Conservation (phyloP, 495 filamentous ascomycete species). For the Penicillium mononematosum region DNA sequence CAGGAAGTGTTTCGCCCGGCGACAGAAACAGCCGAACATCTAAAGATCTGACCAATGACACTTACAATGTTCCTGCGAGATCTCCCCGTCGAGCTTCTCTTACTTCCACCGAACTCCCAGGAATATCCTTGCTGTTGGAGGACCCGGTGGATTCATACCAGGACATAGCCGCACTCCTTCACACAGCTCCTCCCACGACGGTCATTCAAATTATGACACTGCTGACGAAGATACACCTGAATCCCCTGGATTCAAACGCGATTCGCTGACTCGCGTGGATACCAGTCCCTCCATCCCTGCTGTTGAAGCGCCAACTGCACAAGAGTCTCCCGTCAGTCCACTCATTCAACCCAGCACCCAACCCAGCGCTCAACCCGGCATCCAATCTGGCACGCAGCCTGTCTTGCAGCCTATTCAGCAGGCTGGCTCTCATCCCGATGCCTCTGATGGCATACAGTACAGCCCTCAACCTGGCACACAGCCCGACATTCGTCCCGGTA, state of each 20-base stretch:
- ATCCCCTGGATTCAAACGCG: slow-evolving; percentile 8
- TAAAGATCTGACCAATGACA: slow-evolving; percentile 2
- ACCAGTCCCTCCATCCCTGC: not conserved
- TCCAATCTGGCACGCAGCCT: not conserved
- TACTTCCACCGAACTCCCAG: slow-evolving; percentile 1
- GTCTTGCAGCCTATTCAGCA: not conserved
- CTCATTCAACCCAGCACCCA: not conserved
- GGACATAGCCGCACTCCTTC: slow-evolving; percentile 22
- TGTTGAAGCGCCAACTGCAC: not conserved
- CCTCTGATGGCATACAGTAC: not conserved
- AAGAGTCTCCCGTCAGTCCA: not conserved
- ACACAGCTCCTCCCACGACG: slow-evolving; percentile 16
- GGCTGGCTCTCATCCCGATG: not conserved
- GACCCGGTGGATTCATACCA: slow-evolving; percentile 1
- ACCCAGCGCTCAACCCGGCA: not conserved
- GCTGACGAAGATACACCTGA: slow-evolving; percentile 36
- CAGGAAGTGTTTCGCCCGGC: slow-evolving; percentile 6
- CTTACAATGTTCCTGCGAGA: not conserved
- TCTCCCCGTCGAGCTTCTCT: slow-evolving; percentile 4
- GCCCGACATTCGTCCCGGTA: not conserved
- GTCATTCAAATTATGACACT: slow-evolving; percentile 38
- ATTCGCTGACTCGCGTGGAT: not conserved
- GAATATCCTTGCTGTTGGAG: not conserved
- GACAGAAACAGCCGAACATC: slow-evolving; percentile 7
- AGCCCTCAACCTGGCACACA: not conserved